Base-by-base conservation (phyloP, 176 grass and related monocot species). In the Dactylis glomerata region DNA sequence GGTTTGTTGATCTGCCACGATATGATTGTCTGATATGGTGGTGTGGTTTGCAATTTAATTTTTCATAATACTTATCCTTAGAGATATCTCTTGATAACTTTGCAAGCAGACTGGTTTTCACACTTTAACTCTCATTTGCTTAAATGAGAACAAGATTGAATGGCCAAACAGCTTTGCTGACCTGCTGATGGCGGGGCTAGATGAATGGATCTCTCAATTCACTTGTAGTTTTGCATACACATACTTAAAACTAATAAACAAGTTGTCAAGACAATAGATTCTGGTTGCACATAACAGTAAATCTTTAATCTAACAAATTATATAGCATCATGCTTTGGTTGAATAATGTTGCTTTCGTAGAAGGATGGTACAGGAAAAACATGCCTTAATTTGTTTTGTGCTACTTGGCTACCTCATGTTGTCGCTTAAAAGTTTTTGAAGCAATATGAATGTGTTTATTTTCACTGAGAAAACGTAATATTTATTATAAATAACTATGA, bases 1-100 rank as follows among this genome's bases (percentile, higher is more conserved):
- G 92, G 94, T 97, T 54, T 90, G 73, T 57, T 78, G 62, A 57
- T 70, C 37, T 76, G 27, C 61, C 68, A 5, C 44, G 15, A 56
- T 87, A 13, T 44, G 68, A 57, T 46, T 82, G 44, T 58, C 26
- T 59, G 45, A 46, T 68, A 52, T 58, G 20, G 56, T 68, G 27
- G 36, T 45, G 11, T 0, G 8, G 2, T 59, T 61, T 73, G 36
- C 20, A 33, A 52, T 37, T 68, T 52, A 71, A 0, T 72, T 10
- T 55, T 73, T 14, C 8, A 37, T 72, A 72, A 69, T 58, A 19
- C 54, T 27, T 84, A 19, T 51, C 19, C 41, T 65, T 79, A 62
- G 32, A 42, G 52, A n/a, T n/a, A 38, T 64, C 14, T 47, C n/a
- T 33, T 3, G 57, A 23, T 5, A 66, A 42, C 45, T 81, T 50